Conservation (phyloP, 306 rosid genomes). For the Prunus armeniaca region DNA sequence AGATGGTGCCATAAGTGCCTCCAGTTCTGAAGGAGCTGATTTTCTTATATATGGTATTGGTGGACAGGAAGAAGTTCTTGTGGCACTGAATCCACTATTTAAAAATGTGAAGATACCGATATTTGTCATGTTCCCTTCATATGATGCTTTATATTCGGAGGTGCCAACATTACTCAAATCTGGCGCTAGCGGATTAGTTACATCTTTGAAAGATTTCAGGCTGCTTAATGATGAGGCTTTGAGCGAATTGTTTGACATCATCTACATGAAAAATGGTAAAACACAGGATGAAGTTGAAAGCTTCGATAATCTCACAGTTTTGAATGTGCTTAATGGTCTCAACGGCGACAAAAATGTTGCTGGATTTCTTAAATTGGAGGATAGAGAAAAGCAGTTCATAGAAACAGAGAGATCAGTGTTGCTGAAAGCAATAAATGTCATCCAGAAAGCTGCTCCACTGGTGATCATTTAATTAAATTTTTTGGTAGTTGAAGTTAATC, state of each 20-base stretch:
- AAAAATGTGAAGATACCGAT: slow-evolving; percentile 79
- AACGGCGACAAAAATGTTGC: slow-evolving; percentile 40
- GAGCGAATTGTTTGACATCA: slow-evolving; percentile 37
- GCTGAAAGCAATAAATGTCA: slow-evolving; percentile 65
- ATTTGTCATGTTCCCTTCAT: slow-evolving; percentile 37
- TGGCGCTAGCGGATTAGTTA: slow-evolving; percentile 88
- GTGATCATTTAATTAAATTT: slow-evolving; percentile 81
- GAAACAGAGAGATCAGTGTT: slow-evolving; percentile 64
- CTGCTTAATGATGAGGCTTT: slow-evolving; percentile 50
- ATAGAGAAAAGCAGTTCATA: slow-evolving; percentile 62
- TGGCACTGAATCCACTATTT: slow-evolving; percentile 39
- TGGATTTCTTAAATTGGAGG: slow-evolving; percentile 80
- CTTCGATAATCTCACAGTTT: slow-evolving; percentile 16
- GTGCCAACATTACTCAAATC: slow-evolving; percentile 47
- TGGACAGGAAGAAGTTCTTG: slow-evolving; percentile 28
- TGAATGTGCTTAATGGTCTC: slow-evolving; percentile 35
- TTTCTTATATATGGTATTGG: slow-evolving; percentile 62
- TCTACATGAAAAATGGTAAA: slow-evolving; percentile 27
- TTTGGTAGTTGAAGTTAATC: slow-evolving; percentile 68
- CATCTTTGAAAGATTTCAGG: slow-evolving; percentile 48
- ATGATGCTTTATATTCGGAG: slow-evolving; percentile 30
- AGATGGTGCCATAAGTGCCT: slow-evolving; percentile 68
- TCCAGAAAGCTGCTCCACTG: slow-evolving; percentile 97
- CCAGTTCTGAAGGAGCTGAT: slow-evolving; percentile 91
- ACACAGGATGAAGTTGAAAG: slow-evolving; percentile 20